These are phyloP conservation scores for Licmophora abbreviata DNA, from an alignment of 108 stramenopile genomes.

Conservation along the genomic window DNA sequence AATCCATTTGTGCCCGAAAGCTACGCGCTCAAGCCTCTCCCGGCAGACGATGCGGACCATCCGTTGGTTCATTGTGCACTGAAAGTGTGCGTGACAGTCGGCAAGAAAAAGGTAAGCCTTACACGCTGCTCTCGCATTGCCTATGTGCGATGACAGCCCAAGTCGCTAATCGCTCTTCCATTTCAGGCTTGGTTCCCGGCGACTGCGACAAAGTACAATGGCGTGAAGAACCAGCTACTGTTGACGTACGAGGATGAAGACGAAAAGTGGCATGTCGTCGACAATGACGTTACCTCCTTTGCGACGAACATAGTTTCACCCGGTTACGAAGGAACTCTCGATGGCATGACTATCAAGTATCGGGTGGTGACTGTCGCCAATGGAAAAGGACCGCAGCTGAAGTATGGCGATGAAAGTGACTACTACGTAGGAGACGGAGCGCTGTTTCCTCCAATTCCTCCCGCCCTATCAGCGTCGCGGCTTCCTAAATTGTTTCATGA, in stretches of 20 bases:
- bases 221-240: conserved; percentile 39
- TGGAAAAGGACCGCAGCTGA: conserved; percentile 47
- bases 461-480: conserved; percentile 36
- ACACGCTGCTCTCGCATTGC: no score
- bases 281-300: conserved; percentile 21
- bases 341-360: conserved; percentile 58
- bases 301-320: conserved; percentile 15
- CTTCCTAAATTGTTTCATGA: conserved; percentile 58
- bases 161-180: no score
- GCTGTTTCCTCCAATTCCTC: conserved; percentile 68
- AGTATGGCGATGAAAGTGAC: conserved; percentile 73
- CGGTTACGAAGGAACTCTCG: conserved; percentile 67
- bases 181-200: conserved; percentile 65
- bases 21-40: conserved; percentile 61
- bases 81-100: conserved; percentile 63
- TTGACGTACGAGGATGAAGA: conserved; percentile 73
- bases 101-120: conserved; percentile 53
- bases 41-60: conserved; percentile 61
- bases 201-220: conserved; percentile 54
- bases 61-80: conserved; percentile 65
- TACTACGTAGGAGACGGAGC: conserved; percentile 51
- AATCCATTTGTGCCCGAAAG: conserved; percentile 71
- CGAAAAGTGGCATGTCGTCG: conserved; percentile 68
- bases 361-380: conserved; percentile 57
- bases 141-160: no score